Percentiles rank a stretch among this genome's conserved stretches.
Conservation (phyloP, 306 rosid genomes). For the Begonia masoniana region DNA sequence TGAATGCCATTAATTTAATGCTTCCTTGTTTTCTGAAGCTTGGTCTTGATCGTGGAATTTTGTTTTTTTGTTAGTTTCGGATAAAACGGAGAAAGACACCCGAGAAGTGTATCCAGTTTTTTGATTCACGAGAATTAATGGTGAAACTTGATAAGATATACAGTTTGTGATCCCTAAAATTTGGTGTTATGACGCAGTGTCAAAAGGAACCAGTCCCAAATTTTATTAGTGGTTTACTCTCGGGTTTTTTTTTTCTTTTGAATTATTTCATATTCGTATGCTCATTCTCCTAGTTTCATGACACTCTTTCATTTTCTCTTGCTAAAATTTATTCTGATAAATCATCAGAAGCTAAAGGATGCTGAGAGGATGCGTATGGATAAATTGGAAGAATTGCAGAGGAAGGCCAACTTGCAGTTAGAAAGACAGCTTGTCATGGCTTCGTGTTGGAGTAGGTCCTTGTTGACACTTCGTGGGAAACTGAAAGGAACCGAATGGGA, state of each 20-base stretch:
- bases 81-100: not conserved
- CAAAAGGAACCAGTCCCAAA: too few relatives aligned
- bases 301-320: not conserved
- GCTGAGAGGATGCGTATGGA: slow-evolving; percentile 55
- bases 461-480: slow-evolving; percentile 65
- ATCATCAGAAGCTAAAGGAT: slow-evolving; percentile 63
- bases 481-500: slow-evolving; percentile 89
- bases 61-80: too few relatives aligned
- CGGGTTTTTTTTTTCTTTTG: too few relatives aligned
- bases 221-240: too few relatives aligned
- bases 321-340: slow-evolving; percentile 9
- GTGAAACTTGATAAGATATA: not conserved
- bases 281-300: not conserved
- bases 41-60: too few relatives aligned
- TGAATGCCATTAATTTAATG: not conserved
- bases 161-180: not conserved
- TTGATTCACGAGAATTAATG: not conserved
- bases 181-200: not conserved
- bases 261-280: too few relatives aligned
- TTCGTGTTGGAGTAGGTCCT: slow-evolving; percentile 70
- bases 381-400: slow-evolving; percentile 69
- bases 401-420: slow-evolving; percentile 65
- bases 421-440: slow-evolving; percentile 99
- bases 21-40: too few relatives aligned
- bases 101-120: not conserved